Base-by-base conservation (phyloP, 139 green algal species). In the Chlorella sp. region DNA sequence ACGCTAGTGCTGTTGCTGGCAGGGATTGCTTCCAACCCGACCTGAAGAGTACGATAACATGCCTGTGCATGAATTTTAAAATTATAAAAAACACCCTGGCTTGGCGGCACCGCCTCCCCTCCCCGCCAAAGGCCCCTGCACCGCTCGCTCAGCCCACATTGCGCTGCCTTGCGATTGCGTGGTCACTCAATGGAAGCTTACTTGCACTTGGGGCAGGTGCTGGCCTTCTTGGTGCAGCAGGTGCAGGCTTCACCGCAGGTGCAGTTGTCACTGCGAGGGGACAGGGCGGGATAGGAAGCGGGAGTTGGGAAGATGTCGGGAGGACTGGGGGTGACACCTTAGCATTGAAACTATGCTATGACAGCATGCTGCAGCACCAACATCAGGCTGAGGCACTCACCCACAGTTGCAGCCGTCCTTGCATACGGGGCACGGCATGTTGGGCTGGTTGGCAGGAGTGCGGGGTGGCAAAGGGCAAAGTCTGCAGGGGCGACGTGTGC, bases 341-440 rank as follows among this genome's bases (percentile, higher is more conserved):
- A 71, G 64, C 5, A 28, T 26, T 14, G 24, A 71, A 18, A 71
- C 64, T n/a, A 26, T 5, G 64, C 21, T 4, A 71, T 14, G 64
- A 14, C 64, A 71, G 21, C 5, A 71, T 30, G 4, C 5, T 60
- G 78, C 26, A 60, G 37, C 28, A 19, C 9, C 77, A 30, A 34
- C 21, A 12, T 21, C 22, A 15, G 30, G 77, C 77, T 60, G 19
- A 21, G 24, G 48, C 0, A 24, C 48, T 64, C 79, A 85, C 42
- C 81, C 81, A n/a, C 81, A 86, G 26, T 86, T 71, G 81, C 81
- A 86, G 53, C 53, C 81, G 7, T 86, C 81, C 53, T 86, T 86
- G 81, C 79, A 85, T 16, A 85, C 79, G 12, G 79, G 79, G 79
- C 79, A 85, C 28, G 78, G 40, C 78, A 83, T 61, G 11, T 4